phyloP scores from a whole-genome alignment of 2,329 filamentous ascomycete species.

The Calonectria fujianensis region DNA sequence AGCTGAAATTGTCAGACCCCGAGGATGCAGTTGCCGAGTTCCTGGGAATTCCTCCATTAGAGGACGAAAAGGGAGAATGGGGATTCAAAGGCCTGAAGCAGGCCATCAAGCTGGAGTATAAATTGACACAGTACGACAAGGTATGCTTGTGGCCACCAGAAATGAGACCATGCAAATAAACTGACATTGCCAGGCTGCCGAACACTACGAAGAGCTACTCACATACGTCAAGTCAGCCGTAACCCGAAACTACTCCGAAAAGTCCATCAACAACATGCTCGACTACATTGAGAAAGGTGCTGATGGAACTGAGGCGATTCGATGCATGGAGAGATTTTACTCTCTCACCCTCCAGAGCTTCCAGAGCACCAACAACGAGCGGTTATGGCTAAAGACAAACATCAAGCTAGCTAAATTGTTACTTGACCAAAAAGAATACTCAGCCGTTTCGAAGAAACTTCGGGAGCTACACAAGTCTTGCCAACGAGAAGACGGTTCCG shows the following conservation, averaged over 20 bases:
- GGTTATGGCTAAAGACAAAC: slow-evolving; percentile 98
- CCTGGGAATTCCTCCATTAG: slow-evolving; percentile 87
- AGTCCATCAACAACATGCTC: slow-evolving; percentile 99
- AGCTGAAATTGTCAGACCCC: slow-evolving; percentile 91
- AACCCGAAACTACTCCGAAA: slow-evolving; percentile 98
- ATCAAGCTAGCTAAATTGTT: slow-evolving; percentile 96
- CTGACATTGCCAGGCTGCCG: slow-evolving; percentile 82
- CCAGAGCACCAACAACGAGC: slow-evolving; percentile 97
- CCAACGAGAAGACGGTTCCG: slow-evolving; percentile 88
- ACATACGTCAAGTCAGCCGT: slow-evolving; percentile 98
- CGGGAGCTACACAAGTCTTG: slow-evolving; percentile 92
- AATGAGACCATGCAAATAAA: slow-evolving; percentile 32
- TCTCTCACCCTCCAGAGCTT: slow-evolving; percentile 94
- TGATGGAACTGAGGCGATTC: slow-evolving; percentile 79
- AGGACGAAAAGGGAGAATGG: slow-evolving; percentile 97
- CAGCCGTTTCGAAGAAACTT: slow-evolving; percentile 86
- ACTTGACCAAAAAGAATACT: slow-evolving; percentile 93
- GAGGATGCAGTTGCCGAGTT: slow-evolving; percentile 95
- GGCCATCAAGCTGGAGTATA: slow-evolving; percentile 97
- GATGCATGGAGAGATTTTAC: slow-evolving; percentile 96
- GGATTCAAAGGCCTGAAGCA: slow-evolving; percentile 99
- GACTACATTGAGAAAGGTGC: slow-evolving; percentile 97
- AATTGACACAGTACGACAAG: slow-evolving; percentile 89
- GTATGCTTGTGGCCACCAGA: slow-evolving; percentile 64
- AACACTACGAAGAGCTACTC: slow-evolving; percentile 95